Evolutionary conservation across 1,284 basidiomycete species (phyloP).

Genomic region (Cutaneotrichosporon mucoides): DNA sequence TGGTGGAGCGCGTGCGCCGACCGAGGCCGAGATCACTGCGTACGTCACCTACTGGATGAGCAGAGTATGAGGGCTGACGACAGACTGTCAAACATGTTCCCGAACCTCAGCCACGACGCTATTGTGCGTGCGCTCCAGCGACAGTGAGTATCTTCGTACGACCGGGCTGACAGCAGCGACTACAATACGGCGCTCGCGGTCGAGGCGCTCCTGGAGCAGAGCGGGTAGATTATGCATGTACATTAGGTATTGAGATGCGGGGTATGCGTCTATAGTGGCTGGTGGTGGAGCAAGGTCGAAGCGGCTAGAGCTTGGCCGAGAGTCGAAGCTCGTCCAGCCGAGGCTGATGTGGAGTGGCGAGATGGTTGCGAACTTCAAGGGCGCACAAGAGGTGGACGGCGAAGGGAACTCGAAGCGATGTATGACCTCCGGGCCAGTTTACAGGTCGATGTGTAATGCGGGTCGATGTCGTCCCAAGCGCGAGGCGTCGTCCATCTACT

Average conservation of each 20-base stretch:
- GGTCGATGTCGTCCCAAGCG: too few relatives aligned
- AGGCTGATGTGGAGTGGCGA: too few relatives aligned
- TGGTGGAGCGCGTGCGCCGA: conserved; percentile 60
- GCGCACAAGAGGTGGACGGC: too few relatives aligned
- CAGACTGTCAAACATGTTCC: conserved; percentile 74
- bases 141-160: conserved; percentile 57
- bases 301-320: too few relatives aligned
- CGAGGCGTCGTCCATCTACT: too few relatives aligned
- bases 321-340: too few relatives aligned
- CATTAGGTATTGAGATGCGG: conserved; percentile 10
- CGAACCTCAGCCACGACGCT: conserved; percentile 67
- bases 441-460: too few relatives aligned
- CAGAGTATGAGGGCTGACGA: not conserved
- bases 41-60: conserved; percentile 17
- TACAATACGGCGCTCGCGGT: conserved; percentile 73
- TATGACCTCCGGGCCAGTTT: too few relatives aligned
- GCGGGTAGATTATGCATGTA: conserved; percentile 20
- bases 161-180: conserved; percentile 49
- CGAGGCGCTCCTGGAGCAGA: conserved; percentile 59
- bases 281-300: too few relatives aligned
- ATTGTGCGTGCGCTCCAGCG: conserved; percentile 72
- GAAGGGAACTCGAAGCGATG: too few relatives aligned
- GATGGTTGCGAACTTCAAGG: too few relatives aligned
- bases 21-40: conserved; percentile 64
- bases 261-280: conserved; percentile 1